Evolutionary conservation across 139 green algal species (phyloP), one percentile per base, ranked within the genome.

Genomic region (Chlamydomonas sphaeroides): DNA sequence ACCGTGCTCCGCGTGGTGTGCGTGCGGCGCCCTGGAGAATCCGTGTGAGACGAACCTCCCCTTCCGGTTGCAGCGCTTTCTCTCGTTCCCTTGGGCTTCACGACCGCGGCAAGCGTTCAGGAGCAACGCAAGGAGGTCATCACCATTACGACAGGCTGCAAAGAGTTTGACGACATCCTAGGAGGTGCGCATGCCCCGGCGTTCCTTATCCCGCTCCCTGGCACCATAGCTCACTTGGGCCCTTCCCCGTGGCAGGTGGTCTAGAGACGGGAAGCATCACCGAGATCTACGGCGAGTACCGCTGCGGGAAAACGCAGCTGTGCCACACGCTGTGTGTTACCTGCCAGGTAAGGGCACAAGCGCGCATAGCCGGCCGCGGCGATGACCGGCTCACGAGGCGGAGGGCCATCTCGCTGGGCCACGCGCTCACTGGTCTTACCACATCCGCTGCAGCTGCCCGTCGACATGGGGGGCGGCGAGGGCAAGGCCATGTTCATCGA

Each of bases 401-500:
- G n/a, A n/a, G n/a, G n/a, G n/a, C n/a, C n/a, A n/a, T n/a, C n/a
- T n/a, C n/a, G n/a, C n/a, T n/a, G n/a, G n/a, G n/a, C n/a, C n/a
- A n/a, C n/a, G n/a, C n/a, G n/a, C n/a, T n/a, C n/a, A n/a, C n/a
- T n/a, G n/a, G n/a, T n/a, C n/a, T n/a, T n/a, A n/a, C n/a, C 56
- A n/a, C 61, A 15, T 21, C 1, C 39, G 7, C 25, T 17, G 85
- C 90, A 98, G 96, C 88, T 99, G 33, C 93, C 96, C 6, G 88
- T 97, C 30, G 92, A 98, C 48, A 91, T 96, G 81, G 97, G 97
- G 25, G 97, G 97, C 42, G 97, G 91, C 21, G 97, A 99, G 84
- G 97, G 97, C 84, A 99, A 99, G 86, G 95, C 93, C 7, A 90
- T 99, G 78, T 99, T 98, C 92, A 99, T 99, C 65, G 96, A 99